Evolutionary conservation across 345 rosid species (phyloP).

Genomic region (Brassica carinata): DNA sequence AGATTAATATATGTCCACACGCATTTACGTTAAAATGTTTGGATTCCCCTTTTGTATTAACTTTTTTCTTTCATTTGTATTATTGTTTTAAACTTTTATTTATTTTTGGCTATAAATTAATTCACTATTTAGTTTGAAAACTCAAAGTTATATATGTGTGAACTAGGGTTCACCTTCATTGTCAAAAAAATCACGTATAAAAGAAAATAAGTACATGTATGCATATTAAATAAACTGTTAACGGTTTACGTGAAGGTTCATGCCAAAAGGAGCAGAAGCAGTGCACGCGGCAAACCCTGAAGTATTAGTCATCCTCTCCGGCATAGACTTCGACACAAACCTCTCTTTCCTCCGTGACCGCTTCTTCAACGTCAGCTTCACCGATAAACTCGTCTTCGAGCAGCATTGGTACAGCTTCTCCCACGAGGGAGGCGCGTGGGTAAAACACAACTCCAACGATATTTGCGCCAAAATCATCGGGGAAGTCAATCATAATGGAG

Average conservation of each 20-base stretch:
- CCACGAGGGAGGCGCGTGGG: slow-evolving; percentile 66
- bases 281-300: slow-evolving; percentile 73
- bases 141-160: neutral
- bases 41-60: neutral
- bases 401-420: slow-evolving; percentile 78
- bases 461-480: slow-evolving; percentile 62
- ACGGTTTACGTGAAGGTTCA: slow-evolving; percentile 52
- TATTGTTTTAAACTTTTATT: neutral
- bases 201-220: slow-evolving; percentile 6
- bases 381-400: slow-evolving; percentile 67
- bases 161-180: neutral
- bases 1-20: neutral
- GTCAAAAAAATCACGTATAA: neutral
- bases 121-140: neutral
- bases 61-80: neutral
- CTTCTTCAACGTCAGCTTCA: slow-evolving; percentile 54
- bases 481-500: slow-evolving; percentile 55
- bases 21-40: neutral
- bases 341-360: slow-evolving; percentile 55
- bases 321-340: slow-evolving; percentile 69
- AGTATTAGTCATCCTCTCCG: slow-evolving; percentile 74
- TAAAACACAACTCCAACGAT: slow-evolving; percentile 62
- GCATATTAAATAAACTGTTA: neutral
- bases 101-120: neutral
- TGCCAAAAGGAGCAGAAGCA: slow-evolving; percentile 51